These are phyloP conservation scores for Penicillium concentricum DNA, from an alignment of 2,329 filamentous ascomycete genomes.

Conservation along the genomic window DNA sequence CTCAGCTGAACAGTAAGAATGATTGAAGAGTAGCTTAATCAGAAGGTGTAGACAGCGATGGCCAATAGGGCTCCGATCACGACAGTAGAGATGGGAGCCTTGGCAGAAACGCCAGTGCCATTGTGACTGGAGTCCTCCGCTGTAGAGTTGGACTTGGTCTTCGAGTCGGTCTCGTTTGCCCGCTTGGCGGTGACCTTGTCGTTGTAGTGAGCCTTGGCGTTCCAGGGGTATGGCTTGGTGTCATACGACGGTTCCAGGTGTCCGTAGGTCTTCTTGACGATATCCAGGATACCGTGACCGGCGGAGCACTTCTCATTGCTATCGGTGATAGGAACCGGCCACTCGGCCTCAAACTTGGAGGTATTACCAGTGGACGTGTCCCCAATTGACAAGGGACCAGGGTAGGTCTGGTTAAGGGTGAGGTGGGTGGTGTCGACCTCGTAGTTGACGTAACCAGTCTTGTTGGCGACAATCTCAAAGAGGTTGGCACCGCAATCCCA, in stretches of 20 bases:
- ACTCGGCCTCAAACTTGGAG: constrained; percentile 26
- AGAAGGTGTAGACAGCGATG: constrained; percentile 17
- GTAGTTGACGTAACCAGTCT: constrained; percentile 57
- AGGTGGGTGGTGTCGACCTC: constrained; percentile 42
- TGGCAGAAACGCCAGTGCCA: constrained; percentile 10
- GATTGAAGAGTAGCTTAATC: background rate
- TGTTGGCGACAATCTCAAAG: constrained; percentile 58
- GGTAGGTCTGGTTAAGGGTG: constrained; percentile 57
- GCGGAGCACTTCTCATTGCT: constrained; percentile 33
- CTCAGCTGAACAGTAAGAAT: background rate
- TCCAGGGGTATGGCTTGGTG: constrained; percentile 30
- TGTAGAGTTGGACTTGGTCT: constrained; percentile 10
- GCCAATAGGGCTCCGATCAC: constrained; percentile 17
- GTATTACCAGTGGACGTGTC: constrained; percentile 8
- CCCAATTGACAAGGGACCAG: constrained; percentile 42
- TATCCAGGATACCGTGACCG: constrained; percentile 34
- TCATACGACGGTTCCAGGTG: constrained; percentile 30
- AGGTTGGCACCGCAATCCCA: constrained; percentile 73
- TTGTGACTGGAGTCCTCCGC: constrained; percentile 10
- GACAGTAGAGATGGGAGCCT: constrained; percentile 8
- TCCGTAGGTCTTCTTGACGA: constrained; percentile 34
- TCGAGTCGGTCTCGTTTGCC: constrained; percentile 4
- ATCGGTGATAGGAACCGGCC: constrained; percentile 33
- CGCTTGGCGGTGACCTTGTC: constrained; percentile 30
- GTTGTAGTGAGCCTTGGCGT: constrained; percentile 19